Base-by-base conservation (phyloP, 441 rosid species). In the Aquilaria agallochum region DNA sequence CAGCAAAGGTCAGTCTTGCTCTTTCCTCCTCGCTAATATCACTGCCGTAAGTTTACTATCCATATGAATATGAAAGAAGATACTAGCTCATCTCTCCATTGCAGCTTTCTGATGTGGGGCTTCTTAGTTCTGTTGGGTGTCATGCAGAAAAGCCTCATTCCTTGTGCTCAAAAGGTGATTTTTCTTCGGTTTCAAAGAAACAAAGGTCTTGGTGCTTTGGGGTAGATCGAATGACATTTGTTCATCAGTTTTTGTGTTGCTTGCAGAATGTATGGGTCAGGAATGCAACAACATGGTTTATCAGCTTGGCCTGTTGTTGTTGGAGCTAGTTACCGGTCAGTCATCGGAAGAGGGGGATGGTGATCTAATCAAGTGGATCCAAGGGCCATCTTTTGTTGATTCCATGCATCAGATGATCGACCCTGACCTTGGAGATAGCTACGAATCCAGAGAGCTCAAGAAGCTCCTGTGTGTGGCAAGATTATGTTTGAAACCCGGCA, bases 301-400 rank as follows among this genome's bases (percentile, higher is more conserved):
- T 58, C 96, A 90, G 81, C 90, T 93, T 2, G 98, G 98, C 7
- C 80, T 93, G 66, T 80, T 88, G 69, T 82, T 90, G 67, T 62
- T 90, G 68, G 98, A 90, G 77, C 81, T 93, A 49, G 64, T 93
- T 65, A 90, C 98, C 2, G 98, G 98, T n/a, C 93, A 87, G 62
- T 88, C 96, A 61, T 85, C 98, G 0, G 95, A 86, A 45, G 68
- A 78, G 54, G 94, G 86, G 55, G 83, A 80, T 40, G 65, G 71
- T 1, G 88, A 85, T 69, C 59, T 90, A 71, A 73, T 90, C 69
- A 80, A 93, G 60, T 90, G 98, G 98, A 85, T 90, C 49, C 89
- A 81, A 70, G 90, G 83, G 66, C 76, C 90, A 32, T 70, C 82
- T 54, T 63, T 83, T 11, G 70, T 84, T 51, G 83, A 74, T 64